phyloP scores from a whole-genome alignment of 2,329 filamentous ascomycete species.

The Colletotrichum destructivum region DNA sequence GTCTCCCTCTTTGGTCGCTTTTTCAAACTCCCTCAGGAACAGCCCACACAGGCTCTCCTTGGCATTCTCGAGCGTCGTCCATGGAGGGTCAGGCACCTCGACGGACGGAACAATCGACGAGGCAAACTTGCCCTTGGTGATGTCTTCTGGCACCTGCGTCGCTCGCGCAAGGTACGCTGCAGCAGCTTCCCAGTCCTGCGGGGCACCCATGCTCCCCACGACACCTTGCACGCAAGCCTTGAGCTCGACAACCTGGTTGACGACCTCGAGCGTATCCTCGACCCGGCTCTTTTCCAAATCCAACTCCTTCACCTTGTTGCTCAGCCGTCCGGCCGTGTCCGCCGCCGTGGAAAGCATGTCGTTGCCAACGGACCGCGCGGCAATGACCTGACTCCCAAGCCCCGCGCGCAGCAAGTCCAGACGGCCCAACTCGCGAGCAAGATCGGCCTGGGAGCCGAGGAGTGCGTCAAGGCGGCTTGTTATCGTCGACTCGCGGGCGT shows the following conservation, averaged over 20 bases:
- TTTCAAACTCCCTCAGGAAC: constrained; percentile 96
- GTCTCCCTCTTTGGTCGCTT: constrained; percentile 88
- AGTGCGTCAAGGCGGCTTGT: constrained; percentile 82
- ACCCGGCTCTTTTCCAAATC: constrained; percentile 94
- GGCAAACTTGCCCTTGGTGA: constrained; percentile 88
- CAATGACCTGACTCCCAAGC: constrained; percentile 88
- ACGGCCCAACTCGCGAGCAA: constrained; percentile 87
- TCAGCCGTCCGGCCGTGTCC: constrained; percentile 87
- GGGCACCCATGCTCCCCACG: constrained; percentile 95
- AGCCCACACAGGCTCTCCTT: constrained; percentile 91
- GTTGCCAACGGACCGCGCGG: constrained; percentile 87
- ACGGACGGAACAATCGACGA: constrained; percentile 94
- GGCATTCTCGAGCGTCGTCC: constrained; percentile 87
- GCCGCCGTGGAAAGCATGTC: constrained; percentile 92
- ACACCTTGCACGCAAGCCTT: constrained; percentile 97
- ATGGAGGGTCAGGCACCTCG: constrained; percentile 93
- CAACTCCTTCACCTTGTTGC: constrained; percentile 86
- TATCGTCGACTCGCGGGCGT: constrained; percentile 81
- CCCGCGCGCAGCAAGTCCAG: constrained; percentile 92
- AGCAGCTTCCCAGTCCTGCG: constrained; percentile 98
- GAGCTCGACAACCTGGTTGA: constrained; percentile 96
- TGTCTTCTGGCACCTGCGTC: constrained; percentile 82
- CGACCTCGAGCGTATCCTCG: constrained; percentile 89
- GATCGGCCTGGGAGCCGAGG: constrained; percentile 85
- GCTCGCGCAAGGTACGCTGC: constrained; percentile 91